Evolutionary conservation across 2,329 filamentous ascomycete genomes (phyloP).

Genomic region (Diaporthe sp.): DNA sequence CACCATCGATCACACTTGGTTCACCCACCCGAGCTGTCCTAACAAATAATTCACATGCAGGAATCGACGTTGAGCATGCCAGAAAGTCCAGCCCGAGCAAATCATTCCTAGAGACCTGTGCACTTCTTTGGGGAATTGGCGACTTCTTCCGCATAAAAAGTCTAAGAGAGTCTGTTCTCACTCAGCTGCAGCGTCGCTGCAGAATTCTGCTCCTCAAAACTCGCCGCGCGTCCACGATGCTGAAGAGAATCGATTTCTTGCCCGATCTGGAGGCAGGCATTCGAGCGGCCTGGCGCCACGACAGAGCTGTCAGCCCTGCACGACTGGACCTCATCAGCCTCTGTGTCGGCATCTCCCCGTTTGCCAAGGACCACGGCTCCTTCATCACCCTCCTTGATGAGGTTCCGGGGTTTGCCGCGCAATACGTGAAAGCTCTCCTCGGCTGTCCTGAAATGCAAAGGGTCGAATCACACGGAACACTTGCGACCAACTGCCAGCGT

Average conservation of each 20-base stretch:
- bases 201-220: neutral
- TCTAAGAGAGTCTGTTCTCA: neutral
- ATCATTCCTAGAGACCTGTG: slow-evolving; percentile 6
- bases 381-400: neutral
- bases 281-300: slow-evolving; percentile 1
- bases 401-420: neutral
- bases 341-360: neutral
- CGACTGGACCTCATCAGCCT: neutral
- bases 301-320: neutral
- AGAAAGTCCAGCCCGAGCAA: neutral
- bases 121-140: slow-evolving; percentile 4
- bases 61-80: neutral
- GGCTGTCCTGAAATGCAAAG: neutral
- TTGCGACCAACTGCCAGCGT: accelerated
- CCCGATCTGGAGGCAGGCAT: slow-evolving; percentile 1
- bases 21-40: neutral
- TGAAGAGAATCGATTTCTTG: neutral
- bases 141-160: neutral
- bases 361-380: neutral
- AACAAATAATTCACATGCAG: neutral
- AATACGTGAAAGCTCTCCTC: neutral
- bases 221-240: neutral
- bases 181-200: neutral
- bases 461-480: neutral
- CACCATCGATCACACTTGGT: neutral